Evolutionary conservation across 2,329 filamentous ascomycete genomes (phyloP), one percentile per base, ranked within the genome.

Genomic region (Monilinia fructigena): DNA sequence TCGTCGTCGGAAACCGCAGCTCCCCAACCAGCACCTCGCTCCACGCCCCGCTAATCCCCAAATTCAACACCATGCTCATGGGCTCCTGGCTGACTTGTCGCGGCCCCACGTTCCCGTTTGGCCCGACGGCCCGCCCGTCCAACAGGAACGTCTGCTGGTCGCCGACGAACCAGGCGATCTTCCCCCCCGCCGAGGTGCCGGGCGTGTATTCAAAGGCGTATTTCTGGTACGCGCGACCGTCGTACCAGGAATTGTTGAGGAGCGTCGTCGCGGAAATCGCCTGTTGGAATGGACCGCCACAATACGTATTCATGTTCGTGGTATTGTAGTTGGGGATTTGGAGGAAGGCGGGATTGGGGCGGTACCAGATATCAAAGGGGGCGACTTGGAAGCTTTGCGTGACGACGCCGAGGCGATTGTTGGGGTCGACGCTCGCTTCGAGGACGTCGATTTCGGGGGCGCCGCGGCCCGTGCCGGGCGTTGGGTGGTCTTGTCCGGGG

Each of bases 371-470:
- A 56, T 78, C 77, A 50, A 78, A 78, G 1, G 77, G 77, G 2
- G 77, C 77, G 11, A 78, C 73, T 66, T 78, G 77, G n/a, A 73
- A 72, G 63, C 74, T 76, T 55, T 78, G 77, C 67, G 70, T 79
- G 67, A 77, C 74, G 48, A 72, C 75, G 71, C 75, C 80, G 77
- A 75, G 73, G 5, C 67, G 68, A 52, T 75, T 74, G 54, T 67
- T 72, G 0, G 71, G 71, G 48, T 80, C 79, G 7, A 79, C 80
- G 53, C 79, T 80, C 14, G 84, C 88, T 80, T 91, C 88, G 35
- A 91, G 79, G 26, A 86, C 87, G 80, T 91, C 89, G 68, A 91
- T 88, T 78, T 91, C 89, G 0, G 89, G 88, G 1, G 87, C 86
- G 64, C 85, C 85, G 31, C 89, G 82, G 35, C 87, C 88, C 55